These are phyloP conservation scores for Salvia rosmarinus DNA, from an alignment of 257 asterid genomes.

Conservation along the genomic window DNA sequence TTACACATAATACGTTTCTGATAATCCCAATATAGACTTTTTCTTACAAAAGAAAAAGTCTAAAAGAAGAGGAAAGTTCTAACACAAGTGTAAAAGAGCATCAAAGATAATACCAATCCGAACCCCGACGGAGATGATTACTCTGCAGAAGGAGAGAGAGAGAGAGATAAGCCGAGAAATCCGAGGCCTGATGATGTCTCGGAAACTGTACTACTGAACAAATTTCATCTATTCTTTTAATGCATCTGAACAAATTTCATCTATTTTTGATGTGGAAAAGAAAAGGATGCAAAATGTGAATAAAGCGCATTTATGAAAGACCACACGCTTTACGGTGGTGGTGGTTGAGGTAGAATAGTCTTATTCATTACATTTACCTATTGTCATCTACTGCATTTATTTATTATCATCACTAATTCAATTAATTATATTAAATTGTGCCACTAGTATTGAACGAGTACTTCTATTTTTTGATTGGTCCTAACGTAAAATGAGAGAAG, in stretches of 20 bases:
- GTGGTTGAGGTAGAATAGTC: conserved; percentile 36
- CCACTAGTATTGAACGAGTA: not conserved
- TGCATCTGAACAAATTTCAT: not conserved
- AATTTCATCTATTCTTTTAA: not conserved
- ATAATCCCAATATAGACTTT: conserved; percentile 24
- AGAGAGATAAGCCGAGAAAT: conserved; percentile 46
- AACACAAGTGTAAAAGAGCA: not conserved
- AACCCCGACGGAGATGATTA: conserved; percentile 32
- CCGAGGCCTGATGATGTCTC: conserved; percentile 45
- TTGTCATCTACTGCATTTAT: conserved; percentile 1
- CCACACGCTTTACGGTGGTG: conserved; percentile 34
- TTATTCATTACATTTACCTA: not conserved
- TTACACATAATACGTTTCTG: conserved; percentile 21
- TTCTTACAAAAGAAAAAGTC: not conserved
- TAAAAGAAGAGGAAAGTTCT: not conserved
- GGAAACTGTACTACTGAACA: conserved; percentile 28
- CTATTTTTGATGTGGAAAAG: not conserved
- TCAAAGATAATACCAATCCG: conserved; percentile 31
- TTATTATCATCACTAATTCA: not conserved
- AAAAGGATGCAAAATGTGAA: not conserved
- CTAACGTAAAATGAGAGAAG: not conserved
- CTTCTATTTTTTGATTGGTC: not conserved
- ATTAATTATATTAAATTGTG: not conserved
- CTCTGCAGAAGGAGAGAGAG: conserved; percentile 24
- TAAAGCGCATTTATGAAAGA: conserved; percentile 19